Evolutionary conservation across 768 basidiomycete genomes (phyloP).

Genomic region (Dacryopinax primogenitus): DNA sequence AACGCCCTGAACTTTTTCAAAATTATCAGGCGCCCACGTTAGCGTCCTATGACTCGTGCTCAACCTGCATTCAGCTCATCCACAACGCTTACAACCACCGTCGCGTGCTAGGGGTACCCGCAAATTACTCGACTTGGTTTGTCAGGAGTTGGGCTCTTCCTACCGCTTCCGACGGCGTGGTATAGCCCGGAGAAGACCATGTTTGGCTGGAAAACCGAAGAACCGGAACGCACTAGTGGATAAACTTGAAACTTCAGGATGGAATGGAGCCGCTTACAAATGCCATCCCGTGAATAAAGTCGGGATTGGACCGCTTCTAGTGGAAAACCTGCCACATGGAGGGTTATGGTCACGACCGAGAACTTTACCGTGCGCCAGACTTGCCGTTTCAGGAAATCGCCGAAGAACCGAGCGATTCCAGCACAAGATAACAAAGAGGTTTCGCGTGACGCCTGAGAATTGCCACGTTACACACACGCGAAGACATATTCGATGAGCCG

Average conservation of each 20-base stretch:
- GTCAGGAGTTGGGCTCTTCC: too few relatives aligned
- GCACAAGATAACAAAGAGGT: not conserved
- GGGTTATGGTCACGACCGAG: not conserved
- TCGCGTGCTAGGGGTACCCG: too few relatives aligned
- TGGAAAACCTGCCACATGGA: constrained; percentile 3
- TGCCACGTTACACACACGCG: not conserved
- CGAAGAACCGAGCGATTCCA: not conserved
- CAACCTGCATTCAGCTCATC: too few relatives aligned
- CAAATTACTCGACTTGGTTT: too few relatives aligned
- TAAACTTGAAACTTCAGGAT: not conserved
- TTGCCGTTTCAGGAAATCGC: not conserved
- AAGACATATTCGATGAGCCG: not conserved
- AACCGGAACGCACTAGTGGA: not conserved
- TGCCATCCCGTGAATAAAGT: not conserved
- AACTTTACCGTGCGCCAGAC: not conserved
- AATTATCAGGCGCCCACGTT: too few relatives aligned
- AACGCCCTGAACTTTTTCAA: too few relatives aligned
- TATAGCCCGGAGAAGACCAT: too few relatives aligned
- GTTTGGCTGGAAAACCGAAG: too few relatives aligned
- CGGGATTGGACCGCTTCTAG: constrained; percentile 3
- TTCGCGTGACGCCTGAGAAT: not conserved
- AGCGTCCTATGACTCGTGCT: too few relatives aligned
- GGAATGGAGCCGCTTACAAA: not conserved
- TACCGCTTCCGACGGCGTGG: too few relatives aligned
- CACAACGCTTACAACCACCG: too few relatives aligned